Percentiles rank a stretch among this genome's conserved stretches.
These are phyloP conservation scores for Agaricales sp. DNA, from an alignment of 1,284 basidiomycete genomes.

Conservation along the genomic window DNA sequence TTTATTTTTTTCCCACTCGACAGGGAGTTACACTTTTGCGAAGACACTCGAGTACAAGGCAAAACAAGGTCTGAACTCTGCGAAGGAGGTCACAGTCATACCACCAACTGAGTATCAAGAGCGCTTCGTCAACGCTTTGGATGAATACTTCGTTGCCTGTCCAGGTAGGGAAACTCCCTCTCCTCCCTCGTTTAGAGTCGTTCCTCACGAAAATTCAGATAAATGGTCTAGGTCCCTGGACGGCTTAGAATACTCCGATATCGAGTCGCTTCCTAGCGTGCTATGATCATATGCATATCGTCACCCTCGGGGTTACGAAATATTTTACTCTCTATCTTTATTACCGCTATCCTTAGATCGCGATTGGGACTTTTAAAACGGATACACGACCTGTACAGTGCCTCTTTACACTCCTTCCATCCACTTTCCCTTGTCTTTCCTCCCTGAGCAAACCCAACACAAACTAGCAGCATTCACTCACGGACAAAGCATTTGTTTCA, in stretches of 20 bases:
- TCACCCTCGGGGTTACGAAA: background rate
- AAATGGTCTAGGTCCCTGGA: slow-evolving; percentile 35
- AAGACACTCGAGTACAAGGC: slow-evolving; percentile 73
- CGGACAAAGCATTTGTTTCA: too few relatives aligned
- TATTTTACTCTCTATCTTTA: background rate
- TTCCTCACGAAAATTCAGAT: slow-evolving; percentile 18
- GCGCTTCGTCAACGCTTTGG: slow-evolving; percentile 55
- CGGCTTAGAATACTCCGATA: slow-evolving; percentile 5
- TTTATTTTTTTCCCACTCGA: background rate
- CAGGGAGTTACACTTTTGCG: slow-evolving; percentile 66
- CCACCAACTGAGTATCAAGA: slow-evolving; percentile 65
- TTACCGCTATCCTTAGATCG: background rate
- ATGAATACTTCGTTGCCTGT: slow-evolving; percentile 61
- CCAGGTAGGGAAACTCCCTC: slow-evolving; percentile 35
- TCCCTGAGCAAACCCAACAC: background rate
- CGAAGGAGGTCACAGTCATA: slow-evolving; percentile 62
- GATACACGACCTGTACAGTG: background rate
- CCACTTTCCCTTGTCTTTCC: background rate
- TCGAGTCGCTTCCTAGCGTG: slow-evolving; percentile 9
- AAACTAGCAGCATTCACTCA: background rate
- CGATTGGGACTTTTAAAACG: background rate
- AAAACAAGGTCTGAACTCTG: slow-evolving; percentile 55
- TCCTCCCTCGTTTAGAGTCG: background rate
- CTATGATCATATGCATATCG: slow-evolving; percentile 4
- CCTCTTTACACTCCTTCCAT: background rate